phyloP scores from a whole-genome alignment of 306 rosid genomes.

The Ormosia semicastrata region DNA sequence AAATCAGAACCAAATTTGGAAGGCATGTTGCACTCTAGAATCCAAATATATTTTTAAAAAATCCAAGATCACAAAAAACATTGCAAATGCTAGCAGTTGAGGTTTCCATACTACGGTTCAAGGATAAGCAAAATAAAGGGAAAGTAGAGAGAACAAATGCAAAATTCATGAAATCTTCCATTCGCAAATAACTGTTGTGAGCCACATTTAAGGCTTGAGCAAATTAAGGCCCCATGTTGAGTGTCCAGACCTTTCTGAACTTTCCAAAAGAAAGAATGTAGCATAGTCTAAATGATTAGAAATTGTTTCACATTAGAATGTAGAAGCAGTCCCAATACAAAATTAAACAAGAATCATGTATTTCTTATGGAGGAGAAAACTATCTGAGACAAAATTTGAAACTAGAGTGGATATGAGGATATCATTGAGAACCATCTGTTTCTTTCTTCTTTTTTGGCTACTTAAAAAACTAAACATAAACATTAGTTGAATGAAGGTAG shows the following conservation, averaged over 20 bases:
- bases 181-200: not conserved
- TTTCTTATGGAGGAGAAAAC: constrained; percentile 1
- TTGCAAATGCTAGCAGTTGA: constrained; percentile 2
- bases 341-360: not conserved
- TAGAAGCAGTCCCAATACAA: not conserved
- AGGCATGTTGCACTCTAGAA: constrained; percentile 12
- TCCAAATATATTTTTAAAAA: not conserved
- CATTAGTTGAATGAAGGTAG: constrained; percentile 1
- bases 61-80: not conserved
- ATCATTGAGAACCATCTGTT: not conserved
- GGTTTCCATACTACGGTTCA: not conserved
- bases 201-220: constrained; percentile 15
- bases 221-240: not conserved
- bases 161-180: not conserved
- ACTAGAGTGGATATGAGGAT: not conserved
- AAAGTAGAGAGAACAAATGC: not conserved
- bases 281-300: not conserved
- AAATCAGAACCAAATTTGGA: constrained; percentile 26
- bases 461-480: constrained; percentile 1
- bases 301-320: not conserved
- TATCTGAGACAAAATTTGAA: not conserved
- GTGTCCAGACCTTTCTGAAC: not conserved
- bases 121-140: not conserved
- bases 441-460: constrained; percentile 5
- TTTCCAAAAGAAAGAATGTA: not conserved